phyloP scores from a whole-genome alignment of 495 filamentous ascomycete genomes.

The Podospora conica region DNA sequence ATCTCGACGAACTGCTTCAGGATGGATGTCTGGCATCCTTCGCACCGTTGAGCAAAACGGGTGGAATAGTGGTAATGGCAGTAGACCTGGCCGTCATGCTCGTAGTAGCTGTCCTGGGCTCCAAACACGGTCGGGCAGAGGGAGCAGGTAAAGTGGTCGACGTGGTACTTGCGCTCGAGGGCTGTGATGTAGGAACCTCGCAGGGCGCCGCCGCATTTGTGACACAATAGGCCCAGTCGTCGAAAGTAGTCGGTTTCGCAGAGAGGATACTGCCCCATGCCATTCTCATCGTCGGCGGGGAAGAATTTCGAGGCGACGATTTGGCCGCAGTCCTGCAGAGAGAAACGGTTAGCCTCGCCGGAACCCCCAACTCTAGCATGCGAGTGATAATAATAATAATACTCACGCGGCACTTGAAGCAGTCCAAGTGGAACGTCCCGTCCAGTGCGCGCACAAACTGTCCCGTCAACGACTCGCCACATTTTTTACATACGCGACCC shows the following conservation, averaged over 20 bases:
- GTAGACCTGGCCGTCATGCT: conserved; percentile 93
- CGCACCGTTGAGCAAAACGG: conserved; percentile 91
- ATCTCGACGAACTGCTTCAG: conserved; percentile 99
- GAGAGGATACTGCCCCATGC: conserved; percentile 81
- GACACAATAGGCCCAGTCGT: conserved; percentile 82
- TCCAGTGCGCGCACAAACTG: conserved; percentile 93
- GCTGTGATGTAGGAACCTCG: conserved; percentile 98
- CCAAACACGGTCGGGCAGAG: conserved; percentile 96
- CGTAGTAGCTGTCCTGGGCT: conserved; percentile 96
- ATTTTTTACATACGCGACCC: conserved; percentile 77
- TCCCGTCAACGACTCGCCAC: conserved; percentile 74
- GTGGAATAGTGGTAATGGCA: conserved; percentile 99
- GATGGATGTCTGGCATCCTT: conserved; percentile 95
- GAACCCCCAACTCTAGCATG: not conserved
- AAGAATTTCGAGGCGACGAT: conserved; percentile 99
- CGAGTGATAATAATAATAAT: not conserved
- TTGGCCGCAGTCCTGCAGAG: conserved; percentile 81
- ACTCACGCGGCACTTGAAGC: conserved; percentile 93
- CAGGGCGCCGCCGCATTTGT: conserved; percentile 85
- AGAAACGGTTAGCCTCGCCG: conserved; percentile 1
- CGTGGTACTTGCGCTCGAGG: conserved; percentile 95
- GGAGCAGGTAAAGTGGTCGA: conserved; percentile 98
- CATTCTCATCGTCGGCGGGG: conserved; percentile 83
- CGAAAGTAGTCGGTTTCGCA: conserved; percentile 99
- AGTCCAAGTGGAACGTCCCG: conserved; percentile 93